These are phyloP conservation scores for Gynochthodes officinalis DNA, from an alignment of 257 asterid genomes.

Conservation along the genomic window DNA sequence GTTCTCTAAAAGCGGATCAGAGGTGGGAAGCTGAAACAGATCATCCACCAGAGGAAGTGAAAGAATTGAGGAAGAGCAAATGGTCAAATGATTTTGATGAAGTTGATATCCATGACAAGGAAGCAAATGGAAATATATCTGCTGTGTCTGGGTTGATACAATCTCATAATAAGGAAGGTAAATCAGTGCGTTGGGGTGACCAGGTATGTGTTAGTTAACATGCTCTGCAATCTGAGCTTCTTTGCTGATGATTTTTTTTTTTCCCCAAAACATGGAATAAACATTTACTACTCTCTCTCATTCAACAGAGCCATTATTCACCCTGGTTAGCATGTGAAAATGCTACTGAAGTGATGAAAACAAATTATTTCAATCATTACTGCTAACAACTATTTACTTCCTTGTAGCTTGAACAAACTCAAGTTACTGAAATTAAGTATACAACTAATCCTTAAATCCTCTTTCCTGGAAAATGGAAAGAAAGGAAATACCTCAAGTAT, in stretches of 20 bases:
- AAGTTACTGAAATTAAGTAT: neutral
- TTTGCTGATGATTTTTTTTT: neutral
- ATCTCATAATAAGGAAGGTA: slow-evolving; percentile 78
- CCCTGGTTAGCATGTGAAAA: neutral
- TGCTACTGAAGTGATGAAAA: neutral
- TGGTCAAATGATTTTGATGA: slow-evolving; percentile 91
- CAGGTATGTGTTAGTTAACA: slow-evolving; percentile 52
- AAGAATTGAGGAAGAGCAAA: slow-evolving; percentile 85
- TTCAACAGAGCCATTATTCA: neutral
- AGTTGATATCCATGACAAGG: slow-evolving; percentile 43
- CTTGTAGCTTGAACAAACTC: neutral
- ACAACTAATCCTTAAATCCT: neutral
- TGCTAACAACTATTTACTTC: neutral
- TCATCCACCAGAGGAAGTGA: slow-evolving; percentile 50
- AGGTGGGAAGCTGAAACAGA: slow-evolving; percentile 41
- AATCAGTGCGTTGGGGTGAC: slow-evolving; percentile 95
- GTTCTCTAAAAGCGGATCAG: slow-evolving; percentile 35
- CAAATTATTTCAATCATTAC: neutral
- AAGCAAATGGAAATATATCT: slow-evolving; percentile 40
- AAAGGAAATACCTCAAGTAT: neutral
- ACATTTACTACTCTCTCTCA: neutral
- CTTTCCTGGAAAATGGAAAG: neutral
- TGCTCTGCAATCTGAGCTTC: neutral
- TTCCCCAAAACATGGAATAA: neutral
- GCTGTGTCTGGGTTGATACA: slow-evolving; percentile 47